Base-by-base conservation (phyloP, 345 rosid genomes). In the Corchorus capsularis region DNA sequence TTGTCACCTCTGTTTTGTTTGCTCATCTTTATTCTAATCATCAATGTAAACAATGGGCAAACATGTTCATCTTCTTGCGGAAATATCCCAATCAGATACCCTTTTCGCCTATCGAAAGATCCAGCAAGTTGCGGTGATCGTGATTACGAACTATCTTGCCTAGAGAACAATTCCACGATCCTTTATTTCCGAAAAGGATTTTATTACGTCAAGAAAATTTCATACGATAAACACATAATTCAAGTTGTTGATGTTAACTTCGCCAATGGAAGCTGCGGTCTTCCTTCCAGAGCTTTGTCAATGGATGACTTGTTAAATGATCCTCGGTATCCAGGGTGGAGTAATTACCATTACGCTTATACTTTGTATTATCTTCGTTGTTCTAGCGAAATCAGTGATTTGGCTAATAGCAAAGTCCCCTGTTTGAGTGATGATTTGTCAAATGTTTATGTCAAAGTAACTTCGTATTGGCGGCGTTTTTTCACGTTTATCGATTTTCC, bases 61-160 rank as follows among this genome's bases (percentile, higher is more conserved):
- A 9, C 1, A 0, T 84, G 87, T 75, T 49, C 79, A 17, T 79
- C 85, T 32, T 82, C 87, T 3, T 85, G 87, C 41, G 87, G 87
- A 17, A 73, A 85, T 4, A 67, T 82, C 74, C 68, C 67, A 4
- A 85, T 85, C 85, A 63, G 39, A 19, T 72, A 62, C 83, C 87
- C 83, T 6, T 85, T 82, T 54, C 82, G 83, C 41, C 79, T 82
- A 20, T 47, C 27, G 49, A 52, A 57, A 53, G 81, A 82, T 70
- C 83, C 83, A 52, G 2, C n/a, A 0, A 16, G 14, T 19, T 79
- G 80, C 49, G 85, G 83, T 4, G 78, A 79, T 8, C 1, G 46
- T 12, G 68, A 10, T 47, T 85, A 64, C 14, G 73, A 79, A 55
- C 62, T 85, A 27, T 71, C 85, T 15, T 85, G 87, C 80, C 8